A percentile compares a stretch with the other conserved stretches of the same genome.
Conservation (phyloP, 441 rosid genomes). For the Biscutella laevigata region DNA sequence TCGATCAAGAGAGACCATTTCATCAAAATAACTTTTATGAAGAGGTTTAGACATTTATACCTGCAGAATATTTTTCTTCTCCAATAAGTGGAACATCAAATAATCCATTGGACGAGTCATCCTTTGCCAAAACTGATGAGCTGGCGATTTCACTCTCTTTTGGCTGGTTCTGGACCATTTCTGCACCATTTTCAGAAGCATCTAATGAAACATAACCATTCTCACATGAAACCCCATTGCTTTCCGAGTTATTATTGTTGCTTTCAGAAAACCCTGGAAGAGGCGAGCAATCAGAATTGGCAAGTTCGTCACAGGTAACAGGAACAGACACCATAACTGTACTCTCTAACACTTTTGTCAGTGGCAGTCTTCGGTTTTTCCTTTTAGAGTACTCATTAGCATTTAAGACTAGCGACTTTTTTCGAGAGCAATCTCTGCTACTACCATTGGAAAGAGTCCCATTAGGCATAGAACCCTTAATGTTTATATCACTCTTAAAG, state of each 20-base stretch:
- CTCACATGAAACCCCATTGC: slow-evolving; percentile 55
- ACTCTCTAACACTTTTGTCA: slow-evolving; percentile 77
- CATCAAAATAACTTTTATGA: not conserved
- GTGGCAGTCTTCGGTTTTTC: slow-evolving; percentile 62
- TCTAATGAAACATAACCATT: slow-evolving; percentile 34
- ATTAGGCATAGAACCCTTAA: slow-evolving; percentile 40
- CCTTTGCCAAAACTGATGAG: slow-evolving; percentile 31
- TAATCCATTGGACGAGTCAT: slow-evolving; percentile 40
- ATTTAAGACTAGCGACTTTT: slow-evolving; percentile 51
- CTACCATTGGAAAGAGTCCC: slow-evolving; percentile 43
- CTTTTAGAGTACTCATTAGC: slow-evolving; percentile 54
- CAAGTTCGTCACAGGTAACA: slow-evolving; percentile 53
- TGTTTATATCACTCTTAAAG: slow-evolving; percentile 33
- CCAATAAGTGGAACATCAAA: slow-evolving; percentile 72
- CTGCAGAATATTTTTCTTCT: slow-evolving; percentile 57
- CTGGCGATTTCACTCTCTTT: slow-evolving; percentile 40
- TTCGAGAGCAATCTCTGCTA: slow-evolving; percentile 40
- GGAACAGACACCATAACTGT: slow-evolving; percentile 73
- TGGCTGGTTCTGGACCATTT: slow-evolving; percentile 32
- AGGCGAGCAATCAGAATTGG: slow-evolving; percentile 46
- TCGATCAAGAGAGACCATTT: not conserved
- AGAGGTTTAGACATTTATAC: slow-evolving; percentile 31
- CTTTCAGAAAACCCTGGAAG: slow-evolving; percentile 49
- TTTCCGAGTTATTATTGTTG: slow-evolving; percentile 43
- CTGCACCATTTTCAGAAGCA: slow-evolving; percentile 38